Base-by-base conservation (phyloP, 352 stramenopile species). In the Globisporangium cylindrosporum region DNA sequence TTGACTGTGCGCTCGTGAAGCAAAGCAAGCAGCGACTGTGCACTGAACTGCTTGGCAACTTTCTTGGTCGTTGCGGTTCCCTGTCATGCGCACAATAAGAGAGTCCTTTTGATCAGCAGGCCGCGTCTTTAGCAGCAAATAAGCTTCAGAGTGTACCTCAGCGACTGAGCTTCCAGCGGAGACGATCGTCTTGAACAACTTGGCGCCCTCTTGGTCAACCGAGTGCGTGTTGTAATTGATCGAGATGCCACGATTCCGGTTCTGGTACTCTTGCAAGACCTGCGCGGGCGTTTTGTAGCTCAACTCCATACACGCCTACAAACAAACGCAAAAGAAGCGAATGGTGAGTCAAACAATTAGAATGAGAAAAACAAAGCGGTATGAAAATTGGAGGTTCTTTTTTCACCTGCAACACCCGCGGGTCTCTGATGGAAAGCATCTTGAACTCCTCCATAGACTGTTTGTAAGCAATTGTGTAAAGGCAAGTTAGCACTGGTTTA, bases 241-340 rank as follows among this genome's bases (percentile, higher is more conserved):
- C 1, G 84, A 87, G 8, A 92, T 80, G 12, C 88, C 88, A 8
- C 82, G 82, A 57, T 95, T 87, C 18, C 85, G 77, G 64, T 92
- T 93, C 68, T 93, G 84, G 64, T 92, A 95, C 67, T 95, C 88
- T 53, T 93, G 84, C 22, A 95, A 72, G n/a, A 95, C 84, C 76
- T 95, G 88, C 12, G 86, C 88, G 1, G 88, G 88, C 1, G 88
- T 95, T 73, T 93, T 93, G 64, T 92, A 80, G 6, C 79, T 85
- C 43, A 95, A 72, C 53, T 93, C 78, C 73, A 93, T 85, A 62
- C 85, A 95, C 22, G 73, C 82, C 81, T 94, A 60, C 20, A 59
- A 48, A 60, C 20, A 59, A 48, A 18, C 24, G 62, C 25, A 62
- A 64, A 41, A 8, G 46, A 53, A n/a, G 15, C 12, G n/a, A 38